Conservation (phyloP, 495 filamentous ascomycete species). For the Neurospora discreta region DNA sequence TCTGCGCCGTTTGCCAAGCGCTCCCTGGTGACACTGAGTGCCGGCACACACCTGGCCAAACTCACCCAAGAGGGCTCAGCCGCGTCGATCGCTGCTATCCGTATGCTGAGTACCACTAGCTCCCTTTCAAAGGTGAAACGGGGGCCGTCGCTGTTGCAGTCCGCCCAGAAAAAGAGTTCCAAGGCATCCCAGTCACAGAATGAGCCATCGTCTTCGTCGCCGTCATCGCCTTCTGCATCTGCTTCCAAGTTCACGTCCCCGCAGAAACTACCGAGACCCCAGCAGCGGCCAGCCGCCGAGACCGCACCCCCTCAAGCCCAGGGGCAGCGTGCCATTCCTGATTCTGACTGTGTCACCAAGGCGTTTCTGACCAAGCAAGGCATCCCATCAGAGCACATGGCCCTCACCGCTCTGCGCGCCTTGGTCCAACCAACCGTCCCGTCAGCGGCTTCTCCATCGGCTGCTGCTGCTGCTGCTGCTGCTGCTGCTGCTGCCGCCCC, state of each 20-base stretch:
- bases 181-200: neutral
- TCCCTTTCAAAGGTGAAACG: constrained; percentile 13
- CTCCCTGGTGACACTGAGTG: constrained; percentile 10
- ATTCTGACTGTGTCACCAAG: constrained; percentile 21
- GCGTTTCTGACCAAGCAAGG: constrained; percentile 17
- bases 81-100: constrained; percentile 4
- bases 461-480: neutral
- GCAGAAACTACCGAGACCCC: neutral
- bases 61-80: constrained; percentile 4
- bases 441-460: constrained; percentile 2
- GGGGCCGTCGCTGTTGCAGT: constrained; percentile 1
- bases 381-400: constrained; percentile 22
- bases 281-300: neutral
- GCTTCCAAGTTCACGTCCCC: neutral
- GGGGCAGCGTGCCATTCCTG: constrained; percentile 5
- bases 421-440: constrained; percentile 14
- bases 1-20: constrained; percentile 11
- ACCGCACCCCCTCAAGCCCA: neutral
- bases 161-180: neutral
- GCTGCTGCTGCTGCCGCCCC: neutral
- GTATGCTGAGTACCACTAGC: neutral
- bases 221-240: neutral
- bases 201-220: neutral
- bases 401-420: constrained; percentile 21
- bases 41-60: constrained; percentile 9